Conservation (phyloP, 805 yeast genomes). For the Wickerhamiella australiensis region DNA sequence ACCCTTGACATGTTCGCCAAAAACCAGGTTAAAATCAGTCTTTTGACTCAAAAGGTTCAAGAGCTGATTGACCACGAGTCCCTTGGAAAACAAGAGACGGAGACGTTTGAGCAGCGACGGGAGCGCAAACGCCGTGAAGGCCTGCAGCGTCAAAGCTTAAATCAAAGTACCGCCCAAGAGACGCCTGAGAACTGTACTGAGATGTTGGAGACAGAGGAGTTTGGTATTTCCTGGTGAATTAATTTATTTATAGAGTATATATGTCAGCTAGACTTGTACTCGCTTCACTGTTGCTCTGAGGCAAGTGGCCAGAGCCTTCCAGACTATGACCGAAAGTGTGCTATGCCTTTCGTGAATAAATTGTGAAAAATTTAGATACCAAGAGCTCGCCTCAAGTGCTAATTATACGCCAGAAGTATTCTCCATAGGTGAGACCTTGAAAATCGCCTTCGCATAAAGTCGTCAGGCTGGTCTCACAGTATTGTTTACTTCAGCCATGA, state of each 20-base stretch:
- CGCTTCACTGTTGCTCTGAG: too few relatives aligned
- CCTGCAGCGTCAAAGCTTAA: not conserved
- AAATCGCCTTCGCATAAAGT: not conserved
- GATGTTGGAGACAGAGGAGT: not conserved
- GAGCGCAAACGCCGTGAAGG: slow-evolving; percentile 42
- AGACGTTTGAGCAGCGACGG: slow-evolving; percentile 47
- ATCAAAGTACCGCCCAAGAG: not conserved
- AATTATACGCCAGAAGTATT: too few relatives aligned
- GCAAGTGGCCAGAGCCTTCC: too few relatives aligned
- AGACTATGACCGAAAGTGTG: too few relatives aligned
- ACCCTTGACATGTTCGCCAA: slow-evolving; percentile 55
- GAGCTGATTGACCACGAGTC: slow-evolving; percentile 25
- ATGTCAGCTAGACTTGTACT: too few relatives aligned
- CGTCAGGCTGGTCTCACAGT: not conserved
- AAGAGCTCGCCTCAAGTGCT: too few relatives aligned
- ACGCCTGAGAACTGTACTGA: not conserved
- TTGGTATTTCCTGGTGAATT: not conserved
- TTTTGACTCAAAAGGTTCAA: slow-evolving; percentile 26
- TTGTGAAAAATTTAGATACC: too few relatives aligned
- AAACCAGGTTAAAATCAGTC: slow-evolving; percentile 45
- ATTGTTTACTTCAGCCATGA: slow-evolving; percentile 8
- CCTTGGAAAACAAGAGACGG: slow-evolving; percentile 24
- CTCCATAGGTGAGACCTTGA: too few relatives aligned
- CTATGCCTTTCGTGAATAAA: too few relatives aligned
- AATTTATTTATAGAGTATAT: not conserved